These are phyloP conservation scores for Brasenia schreberi DNA, from an alignment of 164 flowering plant species.

Conservation along the genomic window DNA sequence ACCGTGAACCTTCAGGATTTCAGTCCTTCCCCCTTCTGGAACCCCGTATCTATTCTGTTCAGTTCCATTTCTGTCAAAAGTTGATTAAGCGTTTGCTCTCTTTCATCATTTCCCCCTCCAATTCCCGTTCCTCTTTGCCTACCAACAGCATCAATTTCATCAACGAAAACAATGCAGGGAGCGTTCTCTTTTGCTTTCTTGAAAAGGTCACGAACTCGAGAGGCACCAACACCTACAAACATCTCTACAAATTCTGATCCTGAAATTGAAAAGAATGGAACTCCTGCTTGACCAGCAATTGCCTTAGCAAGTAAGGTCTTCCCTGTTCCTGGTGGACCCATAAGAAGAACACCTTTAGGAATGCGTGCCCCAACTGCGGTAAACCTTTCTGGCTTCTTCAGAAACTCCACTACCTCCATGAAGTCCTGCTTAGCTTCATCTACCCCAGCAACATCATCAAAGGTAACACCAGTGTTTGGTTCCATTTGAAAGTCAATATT, in stretches of 20 bases:
- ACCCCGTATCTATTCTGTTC: slow-evolving; percentile 28
- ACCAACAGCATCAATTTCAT: slow-evolving; percentile 98
- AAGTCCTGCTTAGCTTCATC: slow-evolving; percentile 95
- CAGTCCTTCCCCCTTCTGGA: slow-evolving; percentile 83
- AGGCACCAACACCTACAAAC: slow-evolving; percentile 97
- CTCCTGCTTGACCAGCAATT: slow-evolving; percentile 95
- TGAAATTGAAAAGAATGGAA: slow-evolving; percentile 85
- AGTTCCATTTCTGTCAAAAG: slow-evolving; percentile 87
- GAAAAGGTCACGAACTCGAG: slow-evolving; percentile 89
- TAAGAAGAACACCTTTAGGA: slow-evolving; percentile 87
- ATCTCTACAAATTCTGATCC: slow-evolving; percentile 93
- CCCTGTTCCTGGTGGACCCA: slow-evolving; percentile 95
- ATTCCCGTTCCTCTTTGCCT: slow-evolving; percentile 85
- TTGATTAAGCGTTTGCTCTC: slow-evolving; percentile 89
- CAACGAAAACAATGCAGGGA: slow-evolving; percentile 91
- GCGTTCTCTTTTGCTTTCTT: slow-evolving; percentile 95
- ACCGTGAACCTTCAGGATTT: slow-evolving; percentile 80
- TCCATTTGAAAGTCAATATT: slow-evolving; percentile 98
- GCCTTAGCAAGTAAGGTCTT: slow-evolving; percentile 87
- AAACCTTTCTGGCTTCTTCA: slow-evolving; percentile 88
- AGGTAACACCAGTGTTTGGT: slow-evolving; percentile 90
- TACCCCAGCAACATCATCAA: slow-evolving; percentile 95
- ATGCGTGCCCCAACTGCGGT: slow-evolving; percentile 90
- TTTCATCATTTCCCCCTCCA: slow-evolving; percentile 94
- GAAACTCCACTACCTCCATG: slow-evolving; percentile 87